Percentiles rank a stretch among this genome's conserved stretches.
phyloP scores from a whole-genome alignment of 768 basidiomycete species.

The Cystofilobasidium capitatum region DNA sequence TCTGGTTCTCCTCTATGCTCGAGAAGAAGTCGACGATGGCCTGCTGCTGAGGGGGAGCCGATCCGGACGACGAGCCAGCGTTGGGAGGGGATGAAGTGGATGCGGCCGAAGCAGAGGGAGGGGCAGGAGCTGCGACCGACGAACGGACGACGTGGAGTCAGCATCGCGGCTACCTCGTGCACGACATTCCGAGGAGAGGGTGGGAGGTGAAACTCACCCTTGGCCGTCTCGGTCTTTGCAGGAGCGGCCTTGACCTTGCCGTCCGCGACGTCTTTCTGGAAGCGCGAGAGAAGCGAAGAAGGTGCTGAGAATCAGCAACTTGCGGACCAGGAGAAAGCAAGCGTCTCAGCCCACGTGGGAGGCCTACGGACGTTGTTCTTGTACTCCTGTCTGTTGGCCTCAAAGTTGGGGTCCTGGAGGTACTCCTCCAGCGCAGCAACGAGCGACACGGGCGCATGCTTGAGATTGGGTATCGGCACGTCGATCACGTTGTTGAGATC shows the following conservation, averaged over 20 bases:
- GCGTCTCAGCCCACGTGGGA: not conserved
- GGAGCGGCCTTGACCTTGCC: constrained; percentile 1
- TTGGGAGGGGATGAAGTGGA: not conserved
- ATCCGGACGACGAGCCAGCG: constrained; percentile 16
- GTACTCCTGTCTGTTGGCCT: constrained; percentile 88
- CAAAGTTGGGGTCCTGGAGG: constrained; percentile 90
- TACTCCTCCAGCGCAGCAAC: constrained; percentile 90
- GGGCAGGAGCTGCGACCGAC: not conserved
- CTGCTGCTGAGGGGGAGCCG: constrained; percentile 31
- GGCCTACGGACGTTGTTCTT: constrained; percentile 57
- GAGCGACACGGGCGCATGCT: constrained; percentile 88
- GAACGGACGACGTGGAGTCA: no score
- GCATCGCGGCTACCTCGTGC: no score
- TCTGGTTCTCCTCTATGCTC: constrained; percentile 72
- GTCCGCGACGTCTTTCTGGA: constrained; percentile 21
- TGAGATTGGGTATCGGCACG: constrained; percentile 85
- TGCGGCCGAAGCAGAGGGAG: not conserved
- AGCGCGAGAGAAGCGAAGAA: not conserved
- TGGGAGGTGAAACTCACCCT: constrained; percentile 21
- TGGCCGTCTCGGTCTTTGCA: not conserved
- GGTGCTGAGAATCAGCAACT: not conserved
- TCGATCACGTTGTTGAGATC: constrained; percentile 88
- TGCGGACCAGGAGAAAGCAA: not conserved
- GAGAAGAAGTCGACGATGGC: constrained; percentile 74
- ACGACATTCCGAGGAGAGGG: not conserved